Evolutionary conservation across 306 rosid genomes (phyloP).

Genomic region (Dalbergia oliveri): DNA sequence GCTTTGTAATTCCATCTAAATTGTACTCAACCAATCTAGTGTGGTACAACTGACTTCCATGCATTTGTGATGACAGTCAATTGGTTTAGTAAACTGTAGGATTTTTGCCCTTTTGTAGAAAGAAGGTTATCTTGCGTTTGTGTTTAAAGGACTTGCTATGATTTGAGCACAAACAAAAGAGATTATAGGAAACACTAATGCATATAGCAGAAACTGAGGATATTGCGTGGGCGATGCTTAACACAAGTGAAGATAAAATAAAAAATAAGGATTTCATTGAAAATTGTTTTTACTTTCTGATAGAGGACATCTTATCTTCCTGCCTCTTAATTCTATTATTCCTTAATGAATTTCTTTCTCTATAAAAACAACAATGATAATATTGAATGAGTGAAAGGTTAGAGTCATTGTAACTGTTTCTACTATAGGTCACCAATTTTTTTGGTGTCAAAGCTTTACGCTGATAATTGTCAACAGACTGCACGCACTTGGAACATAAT

Average conservation of each 20-base stretch:
- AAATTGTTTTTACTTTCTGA: background rate
- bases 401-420: conserved; percentile 1
- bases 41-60: background rate
- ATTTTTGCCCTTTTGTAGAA: background rate
- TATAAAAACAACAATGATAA: too few species aligned
- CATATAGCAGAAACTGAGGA: too few species aligned
- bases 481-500: background rate
- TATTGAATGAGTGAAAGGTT: too few species aligned
- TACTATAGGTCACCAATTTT: background rate
- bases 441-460: conserved; percentile 8
- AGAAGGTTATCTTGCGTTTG: too few species aligned
- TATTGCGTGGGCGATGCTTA: background rate
- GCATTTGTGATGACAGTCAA: conserved; percentile 14
- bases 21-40: background rate
- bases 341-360: background rate
- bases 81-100: background rate
- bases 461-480: background rate
- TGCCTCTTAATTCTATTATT: too few species aligned
- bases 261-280: background rate
- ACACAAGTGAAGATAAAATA: background rate
- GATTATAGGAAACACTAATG: too few species aligned
- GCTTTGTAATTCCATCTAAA: background rate
- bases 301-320: too few species aligned
- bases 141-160: too few species aligned
- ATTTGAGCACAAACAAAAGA: background rate